Percentiles rank a stretch among this genome's conserved stretches.
Conservation (phyloP, 1,139 yeast genomes). For the Candida dubliniensis region DNA sequence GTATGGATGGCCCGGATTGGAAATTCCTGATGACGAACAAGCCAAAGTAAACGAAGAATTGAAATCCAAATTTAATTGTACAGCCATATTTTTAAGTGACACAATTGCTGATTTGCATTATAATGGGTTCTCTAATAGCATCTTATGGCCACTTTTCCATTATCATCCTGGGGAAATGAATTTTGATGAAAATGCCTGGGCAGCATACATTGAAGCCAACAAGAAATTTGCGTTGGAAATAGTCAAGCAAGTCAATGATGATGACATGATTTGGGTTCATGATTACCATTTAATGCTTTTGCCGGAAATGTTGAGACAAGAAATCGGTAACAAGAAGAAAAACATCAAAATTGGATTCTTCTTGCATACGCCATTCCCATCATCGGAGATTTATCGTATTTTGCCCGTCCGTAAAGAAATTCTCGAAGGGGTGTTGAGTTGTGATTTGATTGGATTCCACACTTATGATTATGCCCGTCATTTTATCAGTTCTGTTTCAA, state of each 20-base stretch:
- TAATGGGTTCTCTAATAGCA: slow-evolving; percentile 90
- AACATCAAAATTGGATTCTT: slow-evolving; percentile 87
- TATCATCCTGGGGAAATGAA: slow-evolving; percentile 99
- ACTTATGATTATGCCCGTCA: slow-evolving; percentile 99
- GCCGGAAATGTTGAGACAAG: slow-evolving; percentile 83
- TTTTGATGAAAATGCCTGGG: slow-evolving; percentile 97
- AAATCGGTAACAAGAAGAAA: slow-evolving; percentile 47
- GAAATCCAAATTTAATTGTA: slow-evolving; percentile 76
- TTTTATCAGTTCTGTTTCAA: slow-evolving; percentile 86
- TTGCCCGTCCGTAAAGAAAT: slow-evolving; percentile 95
- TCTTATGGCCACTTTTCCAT: slow-evolving; percentile 97
- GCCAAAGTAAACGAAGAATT: slow-evolving; percentile 68
- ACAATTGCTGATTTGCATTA: slow-evolving; percentile 93
- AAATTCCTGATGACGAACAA: slow-evolving; percentile 77
- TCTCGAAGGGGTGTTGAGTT: slow-evolving; percentile 84
- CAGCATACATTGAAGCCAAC: slow-evolving; percentile 95
- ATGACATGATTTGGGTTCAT: slow-evolving; percentile 95
- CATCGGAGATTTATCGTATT: slow-evolving; percentile 92
- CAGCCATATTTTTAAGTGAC: slow-evolving; percentile 85
- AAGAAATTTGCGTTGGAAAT: slow-evolving; percentile 75
- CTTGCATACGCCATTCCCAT: slow-evolving; percentile 97
- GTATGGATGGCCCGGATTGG: slow-evolving; percentile 98
- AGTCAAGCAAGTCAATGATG: slow-evolving; percentile 69
- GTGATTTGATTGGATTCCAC: slow-evolving; percentile 96
- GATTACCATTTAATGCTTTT: slow-evolving; percentile 95